phyloP scores from a whole-genome alignment of 352 stramenopile species.

The Pythium coloratum region DNA sequence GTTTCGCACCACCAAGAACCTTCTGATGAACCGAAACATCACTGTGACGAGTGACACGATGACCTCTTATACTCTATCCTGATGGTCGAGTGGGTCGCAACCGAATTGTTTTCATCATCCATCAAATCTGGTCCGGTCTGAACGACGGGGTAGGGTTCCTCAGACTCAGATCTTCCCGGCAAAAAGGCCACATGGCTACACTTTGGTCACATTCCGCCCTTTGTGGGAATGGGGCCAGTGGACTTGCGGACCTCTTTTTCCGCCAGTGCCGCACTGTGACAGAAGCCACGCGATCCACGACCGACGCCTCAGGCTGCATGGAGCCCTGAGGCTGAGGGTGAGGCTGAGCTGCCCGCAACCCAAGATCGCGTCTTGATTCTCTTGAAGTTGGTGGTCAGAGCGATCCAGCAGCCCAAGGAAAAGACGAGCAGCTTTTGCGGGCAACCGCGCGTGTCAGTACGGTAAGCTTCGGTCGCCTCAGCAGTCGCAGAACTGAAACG shows the following conservation, averaged over 20 bases:
- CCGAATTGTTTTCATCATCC: constrained; percentile 13
- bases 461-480: not conserved
- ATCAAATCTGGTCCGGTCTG: constrained; percentile 4
- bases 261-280: no score
- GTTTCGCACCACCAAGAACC: no score
- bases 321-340: not conserved
- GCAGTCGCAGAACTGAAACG: not conserved
- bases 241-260: not conserved
- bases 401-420: not conserved
- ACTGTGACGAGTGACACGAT: not conserved
- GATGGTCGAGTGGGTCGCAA: not conserved
- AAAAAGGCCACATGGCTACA: constrained; percentile 13
- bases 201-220: not conserved
- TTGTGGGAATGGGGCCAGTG: not conserved
- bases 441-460: no score
- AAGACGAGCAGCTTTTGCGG: not conserved
- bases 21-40: no score
- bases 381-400: not conserved
- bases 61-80: not conserved
- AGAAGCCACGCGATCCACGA: no score
- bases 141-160: constrained; percentile 9
- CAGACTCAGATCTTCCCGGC: constrained; percentile 9
- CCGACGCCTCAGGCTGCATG: not conserved
- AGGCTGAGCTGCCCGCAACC: no score
- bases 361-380: not conserved